Percentiles rank a stretch among this genome's conserved stretches.
These are phyloP conservation scores for Lactarius hatsudake DNA, from an alignment of 768 basidiomycete species.

Conservation along the genomic window DNA sequence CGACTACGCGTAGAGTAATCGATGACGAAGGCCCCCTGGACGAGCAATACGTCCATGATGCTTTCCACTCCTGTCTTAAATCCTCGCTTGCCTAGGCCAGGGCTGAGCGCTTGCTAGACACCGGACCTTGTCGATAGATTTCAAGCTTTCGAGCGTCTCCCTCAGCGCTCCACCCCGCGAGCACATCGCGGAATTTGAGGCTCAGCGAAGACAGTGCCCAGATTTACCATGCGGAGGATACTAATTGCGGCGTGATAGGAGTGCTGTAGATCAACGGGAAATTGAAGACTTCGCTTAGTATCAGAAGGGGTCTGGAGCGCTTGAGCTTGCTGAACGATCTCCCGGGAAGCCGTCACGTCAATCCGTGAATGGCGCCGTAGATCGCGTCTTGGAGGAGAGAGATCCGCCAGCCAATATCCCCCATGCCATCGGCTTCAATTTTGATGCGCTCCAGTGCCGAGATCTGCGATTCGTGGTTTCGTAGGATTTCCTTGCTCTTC, in stretches of 20 bases:
- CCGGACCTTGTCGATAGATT: slow-evolving; percentile 24
- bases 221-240: neutral
- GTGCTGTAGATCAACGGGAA: neutral
- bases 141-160: neutral
- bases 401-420: slow-evolving; percentile 3
- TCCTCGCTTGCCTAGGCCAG: slow-evolving; percentile 75
- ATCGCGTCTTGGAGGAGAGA: slow-evolving; percentile 3
- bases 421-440: neutral
- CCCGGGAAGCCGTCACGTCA: neutral
- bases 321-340: neutral
- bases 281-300: neutral
- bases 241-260: neutral
- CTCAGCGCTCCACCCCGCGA: neutral
- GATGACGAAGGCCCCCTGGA: slow-evolving; percentile 43
- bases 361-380: too few relatives aligned
- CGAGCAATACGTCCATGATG: slow-evolving; percentile 68
- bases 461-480: too few relatives aligned
- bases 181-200: neutral
- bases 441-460: too few relatives aligned
- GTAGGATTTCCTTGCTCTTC: too few relatives aligned
- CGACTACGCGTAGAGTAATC: slow-evolving; percentile 25
- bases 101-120: slow-evolving; percentile 68
- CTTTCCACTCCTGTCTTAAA: slow-evolving; percentile 80
- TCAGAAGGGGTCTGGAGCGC: neutral
- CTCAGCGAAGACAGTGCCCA: neutral